Percentiles rank a stretch among this genome's conserved stretches.
These are phyloP conservation scores for Orbilia javanica DNA, from an alignment of 2,329 filamentous ascomycete genomes.

Conservation along the genomic window DNA sequence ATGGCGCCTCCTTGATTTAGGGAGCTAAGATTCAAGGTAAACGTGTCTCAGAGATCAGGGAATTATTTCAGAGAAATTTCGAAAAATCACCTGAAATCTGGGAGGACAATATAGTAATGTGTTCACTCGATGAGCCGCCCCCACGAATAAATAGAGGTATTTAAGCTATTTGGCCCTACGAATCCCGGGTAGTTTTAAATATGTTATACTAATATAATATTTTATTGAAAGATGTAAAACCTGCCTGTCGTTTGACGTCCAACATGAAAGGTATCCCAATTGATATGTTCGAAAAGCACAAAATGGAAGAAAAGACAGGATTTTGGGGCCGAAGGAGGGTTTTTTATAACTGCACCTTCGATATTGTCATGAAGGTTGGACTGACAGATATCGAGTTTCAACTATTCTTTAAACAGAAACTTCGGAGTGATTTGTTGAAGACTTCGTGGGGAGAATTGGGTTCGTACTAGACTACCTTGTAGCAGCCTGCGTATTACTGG, in stretches of 20 bases:
- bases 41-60: constrained; percentile 27
- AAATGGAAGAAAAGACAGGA: constrained; percentile 7
- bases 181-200: neutral
- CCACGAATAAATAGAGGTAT: constrained; percentile 34
- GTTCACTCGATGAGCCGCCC: constrained; percentile 32
- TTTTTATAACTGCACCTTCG: constrained; percentile 39
- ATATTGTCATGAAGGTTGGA: constrained; percentile 54
- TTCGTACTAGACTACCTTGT: constrained; percentile 5
- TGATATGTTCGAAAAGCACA: constrained; percentile 42
- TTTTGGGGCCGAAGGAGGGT: constrained; percentile 18
- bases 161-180: neutral
- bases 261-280: constrained; percentile 46
- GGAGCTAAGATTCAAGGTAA: constrained; percentile 44
- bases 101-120: constrained; percentile 47
- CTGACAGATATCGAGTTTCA: constrained; percentile 54
- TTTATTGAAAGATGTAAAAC: constrained; percentile 34
- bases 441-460: constrained; percentile 37
- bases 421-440: constrained; percentile 44
- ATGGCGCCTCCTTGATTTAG: neutral
- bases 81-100: constrained; percentile 36
- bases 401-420: constrained; percentile 46
- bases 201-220: neutral
- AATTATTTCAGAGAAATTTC: constrained; percentile 42
- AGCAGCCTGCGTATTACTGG: no score
- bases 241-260: constrained; percentile 29